Evolutionary conservation across 2,329 filamentous ascomycete genomes (phyloP).

Genomic region (Cordyceps cateniannulata): DNA sequence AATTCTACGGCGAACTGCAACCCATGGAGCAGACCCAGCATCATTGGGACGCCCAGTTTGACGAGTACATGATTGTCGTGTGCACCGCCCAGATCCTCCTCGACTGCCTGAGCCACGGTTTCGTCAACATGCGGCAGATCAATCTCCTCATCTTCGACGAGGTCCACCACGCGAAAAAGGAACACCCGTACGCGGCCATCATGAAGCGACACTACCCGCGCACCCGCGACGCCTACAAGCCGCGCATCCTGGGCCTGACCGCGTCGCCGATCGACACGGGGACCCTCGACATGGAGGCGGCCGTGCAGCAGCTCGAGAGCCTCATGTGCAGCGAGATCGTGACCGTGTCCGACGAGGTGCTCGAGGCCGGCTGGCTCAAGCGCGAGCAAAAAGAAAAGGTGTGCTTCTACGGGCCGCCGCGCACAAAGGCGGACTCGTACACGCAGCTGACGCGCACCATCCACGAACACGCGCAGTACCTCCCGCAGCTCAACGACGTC

Average conservation of each 20-base stretch:
- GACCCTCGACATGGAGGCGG: slow-evolving; percentile 57
- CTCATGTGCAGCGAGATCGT: slow-evolving; percentile 78
- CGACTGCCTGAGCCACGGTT: slow-evolving; percentile 70
- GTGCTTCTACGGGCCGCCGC: slow-evolving; percentile 38
- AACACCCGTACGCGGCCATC: slow-evolving; percentile 83
- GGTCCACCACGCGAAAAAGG: slow-evolving; percentile 92
- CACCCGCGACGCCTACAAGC: slow-evolving; percentile 37
- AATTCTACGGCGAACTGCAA: slow-evolving; percentile 66
- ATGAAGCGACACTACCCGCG: slow-evolving; percentile 78
- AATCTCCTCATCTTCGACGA: slow-evolving; percentile 94
- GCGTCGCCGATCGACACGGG: slow-evolving; percentile 88
- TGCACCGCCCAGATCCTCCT: slow-evolving; percentile 86
- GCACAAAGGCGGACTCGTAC: slow-evolving; percentile 38
- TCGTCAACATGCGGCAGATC: slow-evolving; percentile 73
- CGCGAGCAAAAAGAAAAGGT: slow-evolving; percentile 44
- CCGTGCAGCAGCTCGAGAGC: slow-evolving; percentile 66
- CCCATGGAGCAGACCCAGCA: slow-evolving; percentile 32
- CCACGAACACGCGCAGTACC: slow-evolving; percentile 33
- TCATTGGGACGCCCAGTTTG: slow-evolving; percentile 47
- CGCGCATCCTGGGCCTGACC: slow-evolving; percentile 91
- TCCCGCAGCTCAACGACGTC: slow-evolving; percentile 49
- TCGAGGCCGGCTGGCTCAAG: slow-evolving; percentile 19
- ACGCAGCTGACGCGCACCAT: slow-evolving; percentile 61
- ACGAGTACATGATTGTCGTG: slow-evolving; percentile 74
- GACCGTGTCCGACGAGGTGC: slow-evolving; percentile 49